Evolutionary conservation across 352 stramenopile species (phyloP), one percentile per base, ranked within the genome.

Genomic region (Globisporangium heterothallicum): DNA sequence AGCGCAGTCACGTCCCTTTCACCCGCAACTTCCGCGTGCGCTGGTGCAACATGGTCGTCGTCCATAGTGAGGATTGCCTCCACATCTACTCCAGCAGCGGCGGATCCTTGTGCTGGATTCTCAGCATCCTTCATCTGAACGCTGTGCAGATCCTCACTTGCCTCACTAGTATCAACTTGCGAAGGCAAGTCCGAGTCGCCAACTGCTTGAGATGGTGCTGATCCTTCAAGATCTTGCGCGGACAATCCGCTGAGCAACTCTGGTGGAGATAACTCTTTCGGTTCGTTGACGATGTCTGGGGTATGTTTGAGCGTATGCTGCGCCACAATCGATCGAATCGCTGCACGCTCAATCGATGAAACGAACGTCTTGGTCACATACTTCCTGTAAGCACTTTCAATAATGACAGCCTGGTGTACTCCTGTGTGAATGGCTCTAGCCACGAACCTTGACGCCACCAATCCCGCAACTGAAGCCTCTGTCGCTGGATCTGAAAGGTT

Each of bases 351-450:
- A 4, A 49, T 27, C 35, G 12, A 21, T 30, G 49, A 6, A 1
- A 61, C 46, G 14, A 61, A 56, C 4, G 22, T 49, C 38, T 61
- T 61, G 21, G 27, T 26, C 7, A 56, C 29, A 18, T 51, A 51
- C 46, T 56, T 61, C 10, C 46, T 6, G 18, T 56, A 26, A 32
- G 49, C 34, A n/a, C 43, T 30, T 7, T 55, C 27, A 29, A 61
- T 25, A 8, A 56, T 40, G 29, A 61, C 26, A 24, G 29, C 53
- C 30, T 61, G 54, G 25, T 55, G 54, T 25, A 61, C 16, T 19
- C 54, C 54, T 12, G 27, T 54, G 18, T 24, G 46, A 8, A 61
- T 24, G 13, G 40, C 29, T 2, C 8, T 34, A 12, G 34, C n/a
- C n/a, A 61, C 54, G 22, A 50, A 14, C 3, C 18, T 38, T 29